These are phyloP conservation scores for Aspergillus diversus DNA, from an alignment of 495 filamentous ascomycete genomes.

Conservation along the genomic window DNA sequence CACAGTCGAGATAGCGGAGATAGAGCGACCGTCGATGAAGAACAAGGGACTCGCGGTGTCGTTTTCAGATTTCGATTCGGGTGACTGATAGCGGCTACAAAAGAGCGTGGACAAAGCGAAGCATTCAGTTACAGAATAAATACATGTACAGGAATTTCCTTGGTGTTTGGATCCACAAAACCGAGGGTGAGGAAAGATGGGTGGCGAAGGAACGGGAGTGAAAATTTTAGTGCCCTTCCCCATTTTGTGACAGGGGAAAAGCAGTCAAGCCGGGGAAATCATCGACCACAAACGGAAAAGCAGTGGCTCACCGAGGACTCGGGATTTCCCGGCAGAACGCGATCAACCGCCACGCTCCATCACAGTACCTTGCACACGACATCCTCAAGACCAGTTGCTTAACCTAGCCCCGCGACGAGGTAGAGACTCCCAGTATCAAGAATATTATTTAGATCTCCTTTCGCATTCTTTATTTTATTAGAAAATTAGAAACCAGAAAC, in stretches of 20 bases:
- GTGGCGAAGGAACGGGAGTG: conserved; percentile 27
- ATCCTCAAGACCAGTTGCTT: too few species aligned
- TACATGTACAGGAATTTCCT: conserved; percentile 1
- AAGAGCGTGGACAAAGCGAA: not conserved
- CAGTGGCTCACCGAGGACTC: conserved; percentile 13
- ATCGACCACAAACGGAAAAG: not conserved
- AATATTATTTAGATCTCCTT: too few species aligned
- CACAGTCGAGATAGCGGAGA: not conserved
- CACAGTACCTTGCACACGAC: too few species aligned
- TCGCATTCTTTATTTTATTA: too few species aligned
- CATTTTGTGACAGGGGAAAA: conserved; percentile 4
- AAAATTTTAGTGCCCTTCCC: conserved; percentile 19
- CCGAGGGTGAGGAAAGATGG: conserved; percentile 17
- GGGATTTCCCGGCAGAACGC: conserved; percentile 29
- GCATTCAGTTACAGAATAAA: conserved; percentile 8
- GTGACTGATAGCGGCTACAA: not conserved
- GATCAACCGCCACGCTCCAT: not conserved
- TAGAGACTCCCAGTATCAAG: too few species aligned
- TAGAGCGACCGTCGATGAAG: not conserved
- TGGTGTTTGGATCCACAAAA: conserved; percentile 8
- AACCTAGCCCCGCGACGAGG: too few species aligned
- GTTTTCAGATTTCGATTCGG: not conserved
- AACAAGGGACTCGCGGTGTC: not conserved
- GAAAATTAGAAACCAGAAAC: too few species aligned
- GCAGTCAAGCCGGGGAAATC: conserved; percentile 11